phyloP scores from a whole-genome alignment of 495 filamentous ascomycete species.

The Trichocladium uniseriatum region DNA sequence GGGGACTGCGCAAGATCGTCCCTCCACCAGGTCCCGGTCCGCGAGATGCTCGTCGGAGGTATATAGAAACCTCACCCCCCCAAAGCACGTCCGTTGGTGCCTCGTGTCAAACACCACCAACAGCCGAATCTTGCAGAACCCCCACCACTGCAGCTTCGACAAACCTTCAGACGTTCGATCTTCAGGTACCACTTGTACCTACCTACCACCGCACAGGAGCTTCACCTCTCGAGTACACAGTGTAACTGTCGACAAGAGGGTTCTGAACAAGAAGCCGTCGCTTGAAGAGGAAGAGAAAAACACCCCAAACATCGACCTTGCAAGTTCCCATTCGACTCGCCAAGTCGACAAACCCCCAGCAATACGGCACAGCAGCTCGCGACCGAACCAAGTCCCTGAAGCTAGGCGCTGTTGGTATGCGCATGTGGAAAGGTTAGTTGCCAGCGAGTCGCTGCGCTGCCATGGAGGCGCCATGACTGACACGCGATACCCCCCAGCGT shows the following conservation, averaged over 20 bases:
- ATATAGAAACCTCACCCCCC: conserved; percentile 30
- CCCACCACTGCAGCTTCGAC: not conserved
- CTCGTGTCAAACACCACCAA: conserved; percentile 13
- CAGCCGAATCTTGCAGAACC: not conserved
- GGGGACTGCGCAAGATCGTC: conserved; percentile 24
- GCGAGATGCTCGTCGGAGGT: conserved; percentile 19
- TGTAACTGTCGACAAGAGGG: too few species aligned
- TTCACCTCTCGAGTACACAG: too few species aligned
- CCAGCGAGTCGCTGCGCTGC: conserved; percentile 7
- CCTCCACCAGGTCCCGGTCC: conserved; percentile 26
- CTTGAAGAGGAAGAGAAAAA: too few species aligned
- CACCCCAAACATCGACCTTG: too few species aligned
- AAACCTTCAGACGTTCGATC: not conserved
- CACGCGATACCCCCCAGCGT: conserved; percentile 13
- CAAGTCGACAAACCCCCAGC: too few species aligned
- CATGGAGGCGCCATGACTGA: conserved; percentile 15
- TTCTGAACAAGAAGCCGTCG: not conserved
- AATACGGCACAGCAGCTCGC: too few species aligned
- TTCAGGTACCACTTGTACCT: not conserved
- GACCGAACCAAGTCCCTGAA: too few species aligned
- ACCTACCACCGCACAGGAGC: too few species aligned
- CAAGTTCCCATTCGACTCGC: too few species aligned
- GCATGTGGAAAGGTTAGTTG: conserved; percentile 12
- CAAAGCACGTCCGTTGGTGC: conserved; percentile 3
- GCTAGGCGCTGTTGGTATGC: not conserved